phyloP scores from a whole-genome alignment of 1,284 basidiomycete genomes.

The Trichosporon coremiiforme region DNA sequence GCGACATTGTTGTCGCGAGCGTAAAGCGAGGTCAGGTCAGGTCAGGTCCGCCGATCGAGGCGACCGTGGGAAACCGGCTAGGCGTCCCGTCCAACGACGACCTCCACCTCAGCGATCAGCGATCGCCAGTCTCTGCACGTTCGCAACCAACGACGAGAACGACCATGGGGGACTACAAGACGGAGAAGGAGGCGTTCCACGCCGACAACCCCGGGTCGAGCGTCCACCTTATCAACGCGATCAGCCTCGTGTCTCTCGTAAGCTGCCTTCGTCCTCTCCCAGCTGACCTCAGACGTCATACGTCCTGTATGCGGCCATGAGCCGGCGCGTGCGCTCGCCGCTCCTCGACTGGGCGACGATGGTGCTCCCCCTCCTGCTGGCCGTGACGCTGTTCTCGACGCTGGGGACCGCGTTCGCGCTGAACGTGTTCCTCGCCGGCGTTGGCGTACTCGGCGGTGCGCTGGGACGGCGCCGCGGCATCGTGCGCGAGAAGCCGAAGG shows the following conservation, averaged over 20 bases:
- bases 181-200: conserved; percentile 83
- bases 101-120: neutral
- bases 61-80: conserved; percentile 9
- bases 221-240: conserved; percentile 70
- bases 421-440: conserved; percentile 58
- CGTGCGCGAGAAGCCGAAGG: conserved; percentile 34
- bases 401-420: conserved; percentile 60
- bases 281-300: conserved; percentile 65
- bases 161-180: conserved; percentile 66
- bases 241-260: conserved; percentile 73
- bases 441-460: conserved; percentile 4
- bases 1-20: conserved; percentile 8
- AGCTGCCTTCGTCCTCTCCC: conserved; percentile 51
- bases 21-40: neutral
- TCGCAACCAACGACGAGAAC: neutral
- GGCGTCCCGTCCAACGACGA: neutral
- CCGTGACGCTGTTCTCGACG: conserved; percentile 73
- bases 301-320: conserved; percentile 65
- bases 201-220: conserved; percentile 76
- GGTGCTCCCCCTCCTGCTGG: conserved; percentile 73
- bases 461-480: conserved; percentile 6
- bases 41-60: neutral
- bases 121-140: too few species aligned
- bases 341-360: conserved; percentile 67
- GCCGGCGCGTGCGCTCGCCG: conserved; percentile 41